Conservation (phyloP, 1,284 basidiomycete species). For the Marasmius sp. region DNA sequence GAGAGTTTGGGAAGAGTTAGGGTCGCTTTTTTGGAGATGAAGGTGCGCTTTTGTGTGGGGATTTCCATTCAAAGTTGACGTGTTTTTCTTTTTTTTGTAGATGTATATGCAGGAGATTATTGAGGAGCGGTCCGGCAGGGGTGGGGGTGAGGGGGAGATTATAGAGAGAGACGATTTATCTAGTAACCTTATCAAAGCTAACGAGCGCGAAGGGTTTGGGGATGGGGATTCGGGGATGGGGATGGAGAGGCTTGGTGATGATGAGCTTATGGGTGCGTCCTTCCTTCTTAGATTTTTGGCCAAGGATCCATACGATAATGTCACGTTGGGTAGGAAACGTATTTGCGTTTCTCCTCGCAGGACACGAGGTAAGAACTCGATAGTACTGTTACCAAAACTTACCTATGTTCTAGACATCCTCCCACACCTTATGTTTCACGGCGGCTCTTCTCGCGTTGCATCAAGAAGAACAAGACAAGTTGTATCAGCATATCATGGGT, state of each 20-base stretch:
- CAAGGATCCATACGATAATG: too few relatives aligned
- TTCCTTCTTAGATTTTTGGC: too few relatives aligned
- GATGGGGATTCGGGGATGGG: background rate
- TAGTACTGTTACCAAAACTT: background rate
- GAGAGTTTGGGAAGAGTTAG: background rate
- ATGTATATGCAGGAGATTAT: background rate
- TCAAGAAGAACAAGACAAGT: conserved; percentile 41
- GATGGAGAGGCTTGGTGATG: background rate
- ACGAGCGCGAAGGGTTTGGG: background rate
- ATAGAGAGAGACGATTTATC: background rate
- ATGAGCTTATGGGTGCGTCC: background rate
- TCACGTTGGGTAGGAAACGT: background rate
- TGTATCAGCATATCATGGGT: conserved; percentile 37
- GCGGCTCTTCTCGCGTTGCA: conserved; percentile 44
- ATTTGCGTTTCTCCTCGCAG: background rate
- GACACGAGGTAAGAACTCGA: background rate
- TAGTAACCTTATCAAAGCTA: background rate
- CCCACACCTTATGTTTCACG: conserved; percentile 42
- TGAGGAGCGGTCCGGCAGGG: background rate
- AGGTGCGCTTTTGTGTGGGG: background rate
- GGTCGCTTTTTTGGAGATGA: background rate
- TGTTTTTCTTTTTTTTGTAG: too few relatives aligned
- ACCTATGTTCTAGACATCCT: conserved; percentile 12
- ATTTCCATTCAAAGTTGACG: too few relatives aligned
- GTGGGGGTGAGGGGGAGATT: background rate